Evolutionary conservation across 208 protist genomes (phyloP), one percentile per base, ranked within the genome.

Genomic region (Entamoeba dispar): DNA sequence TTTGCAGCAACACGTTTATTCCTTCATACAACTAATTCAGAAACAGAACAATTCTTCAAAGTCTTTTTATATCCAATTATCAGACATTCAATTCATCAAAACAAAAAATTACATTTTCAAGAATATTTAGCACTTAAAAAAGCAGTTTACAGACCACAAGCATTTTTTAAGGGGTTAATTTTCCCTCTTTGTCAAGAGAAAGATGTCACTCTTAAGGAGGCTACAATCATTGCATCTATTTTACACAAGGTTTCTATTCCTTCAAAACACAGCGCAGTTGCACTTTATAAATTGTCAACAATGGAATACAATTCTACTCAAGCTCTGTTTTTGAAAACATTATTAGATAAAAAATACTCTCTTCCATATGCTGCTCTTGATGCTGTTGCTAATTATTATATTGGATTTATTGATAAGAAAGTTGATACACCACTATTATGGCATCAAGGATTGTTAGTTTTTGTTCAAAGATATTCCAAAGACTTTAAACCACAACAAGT

Each of bases 91-190:
- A 55, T 92, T 93, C 96, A 97, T 92, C 92, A 95, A 19, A 94
- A 96, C 77, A 96, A 97, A 91, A 96, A 96, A 93, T 97, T 99
- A 92, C 99, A 99, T 96, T 98, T 97, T 43, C 98, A 99, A 92
- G 94, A 99, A 31, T 99, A 99, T 96, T 96, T 97, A 96, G 97
- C 98, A 6, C 96, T 99, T 49, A 97, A 97, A 92, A 99, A 99
- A 96, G 96, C 98, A 12, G 95, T 99, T 22, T 99, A 98, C 95
- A 99, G 99, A 96, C 98, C 98, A 8, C 96, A 97, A 8, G 98
- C 98, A 31, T 99, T 99, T 95, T 99, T 98, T 96, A 99, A 99
- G 93, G 98, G 98, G 12, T 97, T 99, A 91, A 94, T 99, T 49
- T 95, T 99, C 19, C 98, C 98, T 6, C 95, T 99, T 5, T 97